These are phyloP conservation scores for Chamaenerion angustifolium DNA, from an alignment of 345 rosid species.

Conservation along the genomic window DNA sequence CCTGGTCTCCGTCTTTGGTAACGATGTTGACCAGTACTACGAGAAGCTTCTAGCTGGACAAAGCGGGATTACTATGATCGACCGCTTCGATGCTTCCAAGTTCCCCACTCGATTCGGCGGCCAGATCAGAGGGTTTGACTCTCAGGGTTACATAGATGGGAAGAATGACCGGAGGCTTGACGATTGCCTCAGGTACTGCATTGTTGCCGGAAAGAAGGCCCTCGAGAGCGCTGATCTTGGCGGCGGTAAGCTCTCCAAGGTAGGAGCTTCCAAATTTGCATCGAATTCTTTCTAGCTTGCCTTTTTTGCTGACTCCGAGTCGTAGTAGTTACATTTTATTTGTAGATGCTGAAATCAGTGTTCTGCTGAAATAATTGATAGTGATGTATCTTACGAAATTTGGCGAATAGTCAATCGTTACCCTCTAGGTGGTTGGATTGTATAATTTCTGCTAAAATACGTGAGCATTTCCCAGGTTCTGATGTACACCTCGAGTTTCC, in stretches of 20 bases:
- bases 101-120: conserved; percentile 33
- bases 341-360: too few relatives aligned
- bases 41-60: conserved; percentile 72
- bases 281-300: too few relatives aligned
- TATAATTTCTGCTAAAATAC: too few relatives aligned
- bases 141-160: conserved; percentile 85
- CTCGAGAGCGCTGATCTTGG: conserved; percentile 75
- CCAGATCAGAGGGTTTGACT: conserved; percentile 50
- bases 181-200: conserved; percentile 87
- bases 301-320: too few relatives aligned
- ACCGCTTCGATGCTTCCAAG: conserved; percentile 68
- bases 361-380: too few relatives aligned
- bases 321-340: too few relatives aligned
- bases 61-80: conserved; percentile 82
- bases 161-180: conserved; percentile 89
- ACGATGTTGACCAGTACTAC: conserved; percentile 63
- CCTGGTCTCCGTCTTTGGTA: conserved; percentile 72
- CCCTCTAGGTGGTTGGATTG: too few relatives aligned
- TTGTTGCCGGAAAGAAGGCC: conserved; percentile 94
- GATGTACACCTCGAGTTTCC: too few relatives aligned
- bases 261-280: too few relatives aligned
- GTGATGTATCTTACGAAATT: too few relatives aligned
- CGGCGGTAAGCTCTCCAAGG: conserved; percentile 41
- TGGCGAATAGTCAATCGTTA: too few relatives aligned
- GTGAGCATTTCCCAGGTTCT: too few relatives aligned